A percentile compares a stretch with the other conserved stretches of the same genome.
Conservation (phyloP, 108 stramenopile genomes). For the Nitzschia sp. region DNA sequence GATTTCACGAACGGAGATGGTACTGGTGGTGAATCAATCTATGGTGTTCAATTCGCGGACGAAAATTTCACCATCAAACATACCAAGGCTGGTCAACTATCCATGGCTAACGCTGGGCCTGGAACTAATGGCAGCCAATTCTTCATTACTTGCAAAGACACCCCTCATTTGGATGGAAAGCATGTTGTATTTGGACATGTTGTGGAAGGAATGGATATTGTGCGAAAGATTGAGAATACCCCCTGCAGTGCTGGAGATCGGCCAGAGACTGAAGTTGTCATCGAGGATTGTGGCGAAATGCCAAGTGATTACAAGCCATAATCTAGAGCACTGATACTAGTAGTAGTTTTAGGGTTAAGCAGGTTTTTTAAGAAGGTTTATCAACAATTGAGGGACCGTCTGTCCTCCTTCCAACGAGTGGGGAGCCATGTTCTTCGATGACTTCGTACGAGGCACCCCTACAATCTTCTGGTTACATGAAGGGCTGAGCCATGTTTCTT, state of each 20-base stretch:
- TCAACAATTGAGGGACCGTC: no score
- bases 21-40: slow-evolving; percentile 89
- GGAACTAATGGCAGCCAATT: slow-evolving; percentile 93
- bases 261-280: slow-evolving; percentile 79
- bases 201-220: slow-evolving; percentile 95
- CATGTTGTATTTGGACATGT: slow-evolving; percentile 99
- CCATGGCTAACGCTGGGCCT: slow-evolving; percentile 87
- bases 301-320: slow-evolving; percentile 43
- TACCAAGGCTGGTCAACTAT: slow-evolving; percentile 69
- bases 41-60: slow-evolving; percentile 89
- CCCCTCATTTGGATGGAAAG: slow-evolving; percentile 93
- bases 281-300: slow-evolving; percentile 92
- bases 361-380: no score
- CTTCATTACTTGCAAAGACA: slow-evolving; percentile 86
- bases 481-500: no score
- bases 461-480: no score
- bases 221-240: slow-evolving; percentile 82
- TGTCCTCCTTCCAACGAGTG: no score
- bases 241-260: slow-evolving; percentile 63
- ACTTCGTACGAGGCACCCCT: no score
- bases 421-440: no score
- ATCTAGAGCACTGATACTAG: neutral
- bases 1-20: slow-evolving; percentile 94
- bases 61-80: slow-evolving; percentile 91
- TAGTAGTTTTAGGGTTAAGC: no score